Evolutionary conservation across 129 eudicot genomes (phyloP).

Genomic region (Artemisia tridentata): DNA sequence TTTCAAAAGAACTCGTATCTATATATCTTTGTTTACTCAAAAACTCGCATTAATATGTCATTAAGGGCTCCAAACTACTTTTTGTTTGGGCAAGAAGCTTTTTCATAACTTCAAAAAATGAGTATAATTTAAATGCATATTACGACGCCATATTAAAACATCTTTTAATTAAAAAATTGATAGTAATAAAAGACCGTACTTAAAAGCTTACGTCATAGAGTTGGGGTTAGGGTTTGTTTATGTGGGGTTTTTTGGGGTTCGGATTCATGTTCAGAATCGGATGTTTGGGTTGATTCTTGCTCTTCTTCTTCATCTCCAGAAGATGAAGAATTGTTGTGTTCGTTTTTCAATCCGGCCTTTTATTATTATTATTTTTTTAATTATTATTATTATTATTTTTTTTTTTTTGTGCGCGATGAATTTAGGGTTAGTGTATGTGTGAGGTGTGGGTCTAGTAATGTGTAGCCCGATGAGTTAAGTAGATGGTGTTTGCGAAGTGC

Average conservation of each 20-base stretch:
- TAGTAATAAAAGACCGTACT: too few relatives aligned
- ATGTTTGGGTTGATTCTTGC: constrained; percentile 18
- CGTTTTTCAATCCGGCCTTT: constrained; percentile 34
- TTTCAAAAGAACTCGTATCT: too few relatives aligned
- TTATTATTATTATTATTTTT: too few relatives aligned
- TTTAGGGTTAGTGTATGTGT: constrained; percentile 25
- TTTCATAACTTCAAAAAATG: too few relatives aligned
- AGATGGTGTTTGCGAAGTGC: not conserved
- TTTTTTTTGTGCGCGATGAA: not conserved
- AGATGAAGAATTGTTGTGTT: constrained; percentile 37
- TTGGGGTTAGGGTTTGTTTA: constrained; percentile 13
- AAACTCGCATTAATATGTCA: too few relatives aligned
- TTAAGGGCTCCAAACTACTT: too few relatives aligned
- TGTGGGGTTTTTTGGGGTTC: constrained; percentile 27
- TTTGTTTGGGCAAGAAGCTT: too few relatives aligned
- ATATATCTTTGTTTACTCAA: too few relatives aligned
- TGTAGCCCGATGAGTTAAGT: not conserved
- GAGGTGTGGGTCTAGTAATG: constrained; percentile 5
- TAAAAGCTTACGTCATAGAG: not conserved
- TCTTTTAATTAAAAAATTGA: too few relatives aligned
- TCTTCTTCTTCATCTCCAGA: constrained; percentile 34
- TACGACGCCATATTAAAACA: too few relatives aligned
- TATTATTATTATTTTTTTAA: too few relatives aligned
- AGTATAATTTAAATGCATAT: too few relatives aligned
- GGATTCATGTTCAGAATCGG: constrained; percentile 33